phyloP scores from a whole-genome alignment of 305 asterid species.

The Solanum hybrid region DNA sequence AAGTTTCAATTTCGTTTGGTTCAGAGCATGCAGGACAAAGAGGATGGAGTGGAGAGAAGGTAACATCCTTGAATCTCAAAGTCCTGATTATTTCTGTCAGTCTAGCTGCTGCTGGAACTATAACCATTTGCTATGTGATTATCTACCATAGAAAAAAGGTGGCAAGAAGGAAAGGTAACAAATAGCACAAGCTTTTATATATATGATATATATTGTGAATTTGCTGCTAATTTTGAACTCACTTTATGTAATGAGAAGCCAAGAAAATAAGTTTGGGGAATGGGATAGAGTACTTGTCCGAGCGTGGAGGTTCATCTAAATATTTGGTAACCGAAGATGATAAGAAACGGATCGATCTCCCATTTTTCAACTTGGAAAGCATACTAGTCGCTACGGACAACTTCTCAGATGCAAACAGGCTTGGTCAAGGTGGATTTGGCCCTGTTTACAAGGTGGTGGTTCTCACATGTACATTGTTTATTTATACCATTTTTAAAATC shows the following conservation, averaged over 20 bases:
- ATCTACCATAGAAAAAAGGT: neutral
- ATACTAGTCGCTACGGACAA: slow-evolving; percentile 4
- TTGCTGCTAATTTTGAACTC: neutral
- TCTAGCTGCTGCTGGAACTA: neutral
- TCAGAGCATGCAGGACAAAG: neutral
- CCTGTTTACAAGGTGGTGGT: slow-evolving; percentile 9
- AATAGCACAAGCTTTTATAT: neutral
- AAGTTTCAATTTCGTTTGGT: neutral
- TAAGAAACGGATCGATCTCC: slow-evolving; percentile 1
- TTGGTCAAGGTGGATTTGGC: slow-evolving; percentile 12
- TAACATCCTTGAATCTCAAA: neutral
- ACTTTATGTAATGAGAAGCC: neutral
- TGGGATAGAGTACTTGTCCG: neutral
- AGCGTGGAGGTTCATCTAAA: neutral
- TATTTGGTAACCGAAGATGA: slow-evolving; percentile 2
- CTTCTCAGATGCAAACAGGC: slow-evolving; percentile 9
- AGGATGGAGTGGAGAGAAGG: neutral
- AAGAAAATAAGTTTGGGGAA: neutral
- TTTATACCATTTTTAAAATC: too few relatives aligned
- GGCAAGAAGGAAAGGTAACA: slow-evolving; percentile 4
- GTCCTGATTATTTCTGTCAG: neutral
- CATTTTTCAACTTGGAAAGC: slow-evolving; percentile 4
- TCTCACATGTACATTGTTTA: too few relatives aligned
- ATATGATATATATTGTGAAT: neutral
- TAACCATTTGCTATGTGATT: neutral